phyloP scores from a whole-genome alignment of 2,329 filamentous ascomycete species.

The Colletotrichum sp. region DNA sequence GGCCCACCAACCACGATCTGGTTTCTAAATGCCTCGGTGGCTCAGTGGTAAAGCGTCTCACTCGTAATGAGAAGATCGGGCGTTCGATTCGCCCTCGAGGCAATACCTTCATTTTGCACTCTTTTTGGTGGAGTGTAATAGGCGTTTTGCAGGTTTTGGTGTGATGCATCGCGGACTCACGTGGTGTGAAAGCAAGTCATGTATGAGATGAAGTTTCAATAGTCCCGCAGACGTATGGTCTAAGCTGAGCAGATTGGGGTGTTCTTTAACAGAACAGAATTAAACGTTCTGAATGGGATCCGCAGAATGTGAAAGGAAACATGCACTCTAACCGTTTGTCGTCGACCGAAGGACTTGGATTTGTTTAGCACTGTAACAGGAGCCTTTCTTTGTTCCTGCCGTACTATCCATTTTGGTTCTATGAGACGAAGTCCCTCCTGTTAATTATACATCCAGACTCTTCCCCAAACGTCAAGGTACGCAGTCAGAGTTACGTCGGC shows the following conservation, averaged over 20 bases:
- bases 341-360: background rate
- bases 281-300: background rate
- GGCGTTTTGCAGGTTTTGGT: background rate
- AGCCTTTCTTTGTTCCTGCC: background rate
- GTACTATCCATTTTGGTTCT: no score
- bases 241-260: background rate
- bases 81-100: conserved; percentile 21
- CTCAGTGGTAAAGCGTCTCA: conserved; percentile 19
- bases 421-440: background rate
- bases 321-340: background rate
- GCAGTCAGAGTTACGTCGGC: accelerated
- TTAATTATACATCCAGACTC: background rate
- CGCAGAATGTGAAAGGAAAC: background rate
- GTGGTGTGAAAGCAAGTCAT: background rate
- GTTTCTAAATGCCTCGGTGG: background rate
- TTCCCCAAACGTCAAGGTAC: background rate
- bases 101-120: background rate
- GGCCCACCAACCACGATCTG: background rate
- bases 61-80: conserved; percentile 20
- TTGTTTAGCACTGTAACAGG: background rate
- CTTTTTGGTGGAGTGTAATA: background rate
- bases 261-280: background rate
- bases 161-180: accelerated
- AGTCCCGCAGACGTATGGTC: background rate
- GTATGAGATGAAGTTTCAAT: background rate